Percentiles rank a stretch among this genome's conserved stretches.
Evolutionary conservation across 2,329 filamentous ascomycete species (phyloP).

Genomic region (Ceratocystis ficicola): DNA sequence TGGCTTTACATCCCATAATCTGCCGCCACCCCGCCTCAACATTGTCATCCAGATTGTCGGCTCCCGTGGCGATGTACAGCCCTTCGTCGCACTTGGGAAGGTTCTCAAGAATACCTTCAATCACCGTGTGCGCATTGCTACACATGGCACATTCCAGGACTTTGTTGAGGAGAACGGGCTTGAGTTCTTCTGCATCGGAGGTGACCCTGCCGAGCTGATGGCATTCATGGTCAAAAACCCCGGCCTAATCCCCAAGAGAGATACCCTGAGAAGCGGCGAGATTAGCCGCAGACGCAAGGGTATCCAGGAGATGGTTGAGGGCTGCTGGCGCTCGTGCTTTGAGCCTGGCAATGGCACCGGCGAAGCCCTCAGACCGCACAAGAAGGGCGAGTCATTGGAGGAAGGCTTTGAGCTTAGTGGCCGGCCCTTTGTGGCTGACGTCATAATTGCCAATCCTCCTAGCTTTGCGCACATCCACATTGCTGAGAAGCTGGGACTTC

Average conservation of each 20-base stretch:
- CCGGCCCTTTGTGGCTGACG: constrained; percentile 69
- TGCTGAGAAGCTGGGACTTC: constrained; percentile 62
- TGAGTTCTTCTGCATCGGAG: constrained; percentile 67
- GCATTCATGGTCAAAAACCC: constrained; percentile 89
- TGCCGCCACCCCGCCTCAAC: constrained; percentile 48
- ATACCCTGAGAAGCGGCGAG: constrained; percentile 64
- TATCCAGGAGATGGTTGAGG: constrained; percentile 67
- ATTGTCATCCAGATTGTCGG: constrained; percentile 66
- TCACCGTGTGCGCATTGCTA: constrained; percentile 62
- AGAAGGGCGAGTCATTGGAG: constrained; percentile 36
- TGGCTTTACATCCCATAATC: constrained; percentile 49
- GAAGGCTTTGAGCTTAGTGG: constrained; percentile 35
- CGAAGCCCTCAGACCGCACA: constrained; percentile 37
- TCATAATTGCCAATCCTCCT: constrained; percentile 66
- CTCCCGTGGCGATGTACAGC: constrained; percentile 63
- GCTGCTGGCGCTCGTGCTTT: constrained; percentile 77
- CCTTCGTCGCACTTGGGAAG: constrained; percentile 58
- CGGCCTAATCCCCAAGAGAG: constrained; percentile 70
- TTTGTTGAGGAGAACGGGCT: constrained; percentile 60
- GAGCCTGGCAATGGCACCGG: constrained; percentile 59
- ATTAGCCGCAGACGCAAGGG: constrained; percentile 61
- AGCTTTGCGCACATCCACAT: constrained; percentile 66
- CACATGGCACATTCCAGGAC: constrained; percentile 53
- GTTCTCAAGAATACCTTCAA: constrained; percentile 51
- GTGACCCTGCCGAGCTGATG: constrained; percentile 64